Base-by-base conservation (phyloP, 2,329 filamentous ascomycete genomes). In the Stagonosporopsis vannaccii region DNA sequence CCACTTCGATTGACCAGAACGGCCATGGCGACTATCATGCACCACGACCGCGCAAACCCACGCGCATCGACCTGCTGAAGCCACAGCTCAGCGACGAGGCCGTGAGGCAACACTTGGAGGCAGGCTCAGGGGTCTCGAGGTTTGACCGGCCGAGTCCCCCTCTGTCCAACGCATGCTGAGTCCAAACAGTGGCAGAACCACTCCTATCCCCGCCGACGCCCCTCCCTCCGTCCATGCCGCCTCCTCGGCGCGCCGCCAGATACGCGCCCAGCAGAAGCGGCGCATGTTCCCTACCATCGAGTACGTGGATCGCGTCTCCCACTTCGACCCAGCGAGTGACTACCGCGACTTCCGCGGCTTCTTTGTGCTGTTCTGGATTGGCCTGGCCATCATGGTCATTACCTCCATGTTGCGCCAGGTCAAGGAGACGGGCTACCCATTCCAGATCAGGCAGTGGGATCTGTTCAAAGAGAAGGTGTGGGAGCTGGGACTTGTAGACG, bases 321-420 rank as follows among this genome's bases (percentile, higher is more conserved):
- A 99, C 78, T 97, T 99, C 74, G 95, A 99, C 72, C 92, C 93
- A 0, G 84, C 86, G 45, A 96, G 91, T 76, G 92, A 97, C 70
- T 93, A 98, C 75, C 88, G 88, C 70, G 92, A 99, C 77, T 99
- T 99, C 75, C 87, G 92, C 68, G 95, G 95, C 72, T 99, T 99
- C 84, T 99, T 97, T 79, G 91, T 95, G 50, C 85, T 99, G 33
- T 99, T 99, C 79, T 99, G 95, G 95, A 94, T 99, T 63, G 92
- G 92, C 9, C 82, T 99, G 57, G 91, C 91, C 65, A 96, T 99
- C 76, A 97, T 99, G 93, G 92, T 93, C 68, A 89, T 97, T 60
- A 98, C 94, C 2, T 91, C 91, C n/a, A 91, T 92, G 82, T 79
- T 97, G 70, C 87, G 94, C 69, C 98, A 97, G 75, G 86, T 95